Base-by-base conservation (phyloP, 2,329 filamentous ascomycete genomes). In the Fusarium agapanthi region DNA sequence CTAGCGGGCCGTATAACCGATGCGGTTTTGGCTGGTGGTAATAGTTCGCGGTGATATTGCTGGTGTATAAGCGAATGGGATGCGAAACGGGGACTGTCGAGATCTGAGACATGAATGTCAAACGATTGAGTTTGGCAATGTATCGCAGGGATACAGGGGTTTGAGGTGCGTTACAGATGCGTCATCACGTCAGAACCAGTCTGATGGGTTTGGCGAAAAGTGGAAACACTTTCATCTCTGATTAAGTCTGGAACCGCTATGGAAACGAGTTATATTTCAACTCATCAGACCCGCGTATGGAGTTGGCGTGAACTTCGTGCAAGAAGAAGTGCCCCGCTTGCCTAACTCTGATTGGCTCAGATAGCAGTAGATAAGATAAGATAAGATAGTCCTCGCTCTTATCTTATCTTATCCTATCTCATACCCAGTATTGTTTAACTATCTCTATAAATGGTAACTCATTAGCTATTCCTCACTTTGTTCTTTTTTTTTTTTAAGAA, bases 371-470 rank as follows among this genome's bases (percentile, higher is more conserved):
- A 26, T 43, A 26, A 26, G 41, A 43, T 43, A 26, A 26, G 15
- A 18, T 5, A 7, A 10, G 1, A n/a, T 1, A 4, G 2, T 0
- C 6, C 12, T 43, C 4, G 5, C 7, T 1, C 14, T 26, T 26
- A 43, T 43, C 41, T 26, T 26, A 26, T 43, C 24, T 3, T 18
- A 12, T 38, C 35, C 9, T 2, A 37, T 10, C 35, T n/a, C n/a
- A n/a, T n/a, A n/a, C n/a, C n/a, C n/a, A n/a, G n/a, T n/a, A n/a
- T 35, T 30, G 8, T 30, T 3, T 30, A 5, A 32, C 34, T 35
- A 15, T 16, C 32, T 34, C 32, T 7, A 7, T 13, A 7, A 18
- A 35, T 16, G 8, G 15, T 9, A 18, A 18, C 32, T 16, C 7
- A 9, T 15, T 34, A 7, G 34, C 15, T 3, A 32, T 4, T 3